Conservation (phyloP, 225 moss, liverwort and hornwort species). For the Straminergon stramineum region DNA sequence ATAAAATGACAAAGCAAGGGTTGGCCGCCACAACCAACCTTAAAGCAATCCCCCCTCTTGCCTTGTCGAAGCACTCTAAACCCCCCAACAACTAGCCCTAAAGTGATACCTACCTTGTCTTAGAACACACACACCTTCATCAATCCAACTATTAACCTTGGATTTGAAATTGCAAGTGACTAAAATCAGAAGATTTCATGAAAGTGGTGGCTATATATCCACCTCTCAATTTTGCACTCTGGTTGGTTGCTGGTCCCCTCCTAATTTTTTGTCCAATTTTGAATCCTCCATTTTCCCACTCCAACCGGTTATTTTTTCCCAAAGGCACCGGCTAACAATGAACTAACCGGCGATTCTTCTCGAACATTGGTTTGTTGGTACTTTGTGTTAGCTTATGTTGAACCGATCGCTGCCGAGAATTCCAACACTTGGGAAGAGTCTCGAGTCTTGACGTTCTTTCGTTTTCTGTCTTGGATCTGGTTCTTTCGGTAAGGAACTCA, state of each 20-base stretch:
- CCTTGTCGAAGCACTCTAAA: not conserved
- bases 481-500: not conserved
- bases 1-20: fast-evolving
- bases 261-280: not conserved
- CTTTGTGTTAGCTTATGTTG: not conserved
- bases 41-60: fast-evolving
- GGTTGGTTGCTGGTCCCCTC: fast-evolving
- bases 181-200: no score
- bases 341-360: not conserved
- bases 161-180: not conserved
- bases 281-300: no score
- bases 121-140: fast-evolving
- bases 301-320: not conserved
- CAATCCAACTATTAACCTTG: not conserved
- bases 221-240: not conserved
- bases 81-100: fast-evolving
- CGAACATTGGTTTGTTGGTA: not conserved
- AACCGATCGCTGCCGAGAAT: no score
- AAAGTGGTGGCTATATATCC: not conserved
- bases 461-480: not conserved
- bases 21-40: fast-evolving
- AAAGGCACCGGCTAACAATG: no score
- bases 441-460: not conserved
- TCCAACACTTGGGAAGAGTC: not conserved
- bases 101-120: not conserved